Evolutionary conservation across 2,329 filamentous ascomycete species (phyloP), one percentile per base, ranked within the genome.

Genomic region (Pseudovirgaria hyperparasitica): DNA sequence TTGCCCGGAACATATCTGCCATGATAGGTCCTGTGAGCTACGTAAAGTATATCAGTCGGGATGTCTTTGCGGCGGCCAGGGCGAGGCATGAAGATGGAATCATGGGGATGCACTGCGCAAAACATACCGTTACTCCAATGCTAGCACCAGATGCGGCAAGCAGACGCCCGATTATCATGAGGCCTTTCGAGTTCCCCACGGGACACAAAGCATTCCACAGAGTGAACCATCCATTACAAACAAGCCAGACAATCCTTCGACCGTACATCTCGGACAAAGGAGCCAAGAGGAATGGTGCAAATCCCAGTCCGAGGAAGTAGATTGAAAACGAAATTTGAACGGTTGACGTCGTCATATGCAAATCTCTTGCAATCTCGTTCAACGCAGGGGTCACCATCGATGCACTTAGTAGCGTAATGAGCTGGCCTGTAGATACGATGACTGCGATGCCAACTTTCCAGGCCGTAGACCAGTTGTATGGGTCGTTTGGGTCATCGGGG

Each of bases 241-340:
- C 15, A 3, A 43, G 29, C 34, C 52, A 36, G 6, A 52, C 33
- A 9, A 50, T 37, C 16, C 39, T 38, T 11, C 50, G 43, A 6
- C 50, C 50, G 28, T 50, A 52, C 9, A 53, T 47, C 22, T 54
- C 50, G 13, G 41, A 46, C 2, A 54, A 39, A 1, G 50, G 48
- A n/a, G 40, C 43, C 9, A 54, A 28, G 19, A 52, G 41, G 8
- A 53, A 39, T 2, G 48, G 46, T 1, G 47, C 50, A 19, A 44
- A 28, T 4, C 28, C 34, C 28, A 39, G 34, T 12, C 34, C 34
- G 10, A 37, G 32, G 16, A 39, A 37, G 14, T 34, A 35, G 9
- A 26, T 25, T 19, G 30, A 32, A 26, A 39, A 23, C 5, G 29
- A 32, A 3, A 35, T 29, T 14, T 39, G 34, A 6, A 28, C 28